Conservation (phyloP, 768 basidiomycete species). For the Calocera cornea region DNA sequence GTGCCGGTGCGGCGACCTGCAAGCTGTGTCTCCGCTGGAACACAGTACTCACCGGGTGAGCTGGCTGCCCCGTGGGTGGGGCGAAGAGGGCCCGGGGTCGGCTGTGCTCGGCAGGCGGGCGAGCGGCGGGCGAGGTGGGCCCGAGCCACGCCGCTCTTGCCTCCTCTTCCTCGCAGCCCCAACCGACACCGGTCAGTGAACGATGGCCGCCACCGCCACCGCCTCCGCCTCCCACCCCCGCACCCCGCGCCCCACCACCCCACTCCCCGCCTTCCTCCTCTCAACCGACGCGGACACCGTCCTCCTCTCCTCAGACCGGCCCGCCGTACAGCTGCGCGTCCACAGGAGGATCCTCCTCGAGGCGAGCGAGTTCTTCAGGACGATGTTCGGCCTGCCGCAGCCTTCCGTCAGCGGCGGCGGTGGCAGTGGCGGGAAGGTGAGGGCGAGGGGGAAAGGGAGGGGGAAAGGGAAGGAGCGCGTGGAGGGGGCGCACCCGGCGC, state of each 20-base stretch:
- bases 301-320: not conserved
- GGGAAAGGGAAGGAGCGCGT: not conserved
- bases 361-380: constrained; percentile 50
- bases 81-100: too few relatives aligned
- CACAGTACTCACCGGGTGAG: too few relatives aligned
- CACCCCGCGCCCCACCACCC: not conserved
- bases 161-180: too few relatives aligned
- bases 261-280: not conserved
- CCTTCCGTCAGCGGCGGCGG: not conserved
- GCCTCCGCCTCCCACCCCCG: not conserved
- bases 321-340: constrained; percentile 35
- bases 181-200: too few relatives aligned
- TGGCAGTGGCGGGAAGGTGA: not conserved
- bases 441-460: not conserved
- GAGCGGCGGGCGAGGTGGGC: too few relatives aligned
- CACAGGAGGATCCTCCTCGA: constrained; percentile 48
- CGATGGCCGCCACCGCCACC: not conserved
- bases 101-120: too few relatives aligned
- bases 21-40: too few relatives aligned
- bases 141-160: too few relatives aligned
- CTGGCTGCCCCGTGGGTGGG: too few relatives aligned
- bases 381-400: constrained; percentile 48
- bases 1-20: too few relatives aligned
- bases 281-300: not conserved
- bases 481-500: too few relatives aligned